Base-by-base conservation (phyloP, 1,139 yeast genomes). In the Meyerozyma guilliermondii region DNA sequence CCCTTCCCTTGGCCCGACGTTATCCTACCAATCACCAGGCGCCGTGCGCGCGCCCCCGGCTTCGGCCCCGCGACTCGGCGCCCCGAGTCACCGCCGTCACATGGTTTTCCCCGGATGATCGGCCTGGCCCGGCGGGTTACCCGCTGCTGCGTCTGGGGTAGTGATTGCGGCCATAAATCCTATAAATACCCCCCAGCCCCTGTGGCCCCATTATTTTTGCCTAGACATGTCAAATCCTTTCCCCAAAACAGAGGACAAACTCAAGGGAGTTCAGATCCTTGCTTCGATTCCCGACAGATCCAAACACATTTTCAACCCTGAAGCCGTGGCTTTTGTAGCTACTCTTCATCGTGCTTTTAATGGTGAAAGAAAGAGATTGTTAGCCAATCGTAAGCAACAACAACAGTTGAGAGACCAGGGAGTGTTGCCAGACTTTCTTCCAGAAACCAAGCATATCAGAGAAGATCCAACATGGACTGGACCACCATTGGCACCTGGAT, bases 391-490 rank as follows among this genome's bases (percentile, higher is more conserved):
- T 56, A 74, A 73, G 47, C 68, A 65, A 41, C 80, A 78, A 50
- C 92, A 84, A 63, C 65, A 62, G 46, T 70, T 70, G 52, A 75
- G 87, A 59, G 91, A 84, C 54, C 71, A 67, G 26, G 94, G 94
- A 39, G 71, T 71, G 51, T 68, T 83, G 52, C 92, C 92, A 37
- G 81, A 81, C 56, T 85, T 85, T 64, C 66, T 83, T 46, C 86
- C 87, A 20, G 88, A 83, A 60, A 85, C 94, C 31, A 68, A 69
- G 50, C 65, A 76, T 60, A 81, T 85, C 58, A 76, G 94, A 62
- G 80, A 83, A 36, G 88, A 85, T 60, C 74, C 82, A 33, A 73
- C 82, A 41, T 85, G 94, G 94, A 81, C 81, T 49, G 92, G 92
- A 35, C 87, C 92, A 33, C 70, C 82, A 35, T 79, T 84, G 49